A percentile compares a stretch with the other conserved stretches of the same genome.
Evolutionary conservation across 2,329 filamentous ascomycete genomes (phyloP).

Genomic region (Gnomoniopsis smithogilvyi): DNA sequence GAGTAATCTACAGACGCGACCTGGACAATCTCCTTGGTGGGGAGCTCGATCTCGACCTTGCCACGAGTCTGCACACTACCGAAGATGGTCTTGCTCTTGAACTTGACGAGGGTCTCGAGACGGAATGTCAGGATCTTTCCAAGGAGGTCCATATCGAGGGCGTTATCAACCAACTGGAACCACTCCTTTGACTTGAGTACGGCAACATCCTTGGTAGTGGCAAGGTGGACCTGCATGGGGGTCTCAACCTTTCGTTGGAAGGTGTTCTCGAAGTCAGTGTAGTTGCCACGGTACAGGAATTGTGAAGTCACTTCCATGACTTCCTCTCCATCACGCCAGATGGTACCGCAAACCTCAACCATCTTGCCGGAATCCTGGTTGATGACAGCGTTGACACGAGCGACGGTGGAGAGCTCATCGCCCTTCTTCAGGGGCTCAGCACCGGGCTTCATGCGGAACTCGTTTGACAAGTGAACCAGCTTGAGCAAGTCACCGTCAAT

Average conservation of each 20-base stretch:
- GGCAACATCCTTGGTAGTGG: conserved; percentile 85
- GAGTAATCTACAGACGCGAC: conserved; percentile 92
- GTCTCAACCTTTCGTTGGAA: conserved; percentile 98
- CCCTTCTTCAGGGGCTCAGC: conserved; percentile 94
- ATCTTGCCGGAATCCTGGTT: conserved; percentile 99
- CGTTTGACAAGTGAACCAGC: conserved; percentile 93
- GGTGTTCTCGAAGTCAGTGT: conserved; percentile 94
- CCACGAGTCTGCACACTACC: conserved; percentile 89
- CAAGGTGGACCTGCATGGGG: conserved; percentile 88
- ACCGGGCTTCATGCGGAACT: conserved; percentile 96
- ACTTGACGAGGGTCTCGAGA: conserved; percentile 83
- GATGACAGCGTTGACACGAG: conserved; percentile 95
- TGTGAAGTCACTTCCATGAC: conserved; percentile 99
- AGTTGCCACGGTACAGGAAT: conserved; percentile 91
- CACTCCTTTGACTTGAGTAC: conserved; percentile 96
- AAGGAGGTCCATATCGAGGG: conserved; percentile 76
- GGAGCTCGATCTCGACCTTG: conserved; percentile 88
- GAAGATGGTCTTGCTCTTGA: conserved; percentile 93
- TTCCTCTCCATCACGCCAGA: conserved; percentile 74
- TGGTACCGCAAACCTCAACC: conserved; percentile 99
- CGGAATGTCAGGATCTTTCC: conserved; percentile 96
- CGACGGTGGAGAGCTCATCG: conserved; percentile 86
- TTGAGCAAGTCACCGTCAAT: conserved; percentile 96
- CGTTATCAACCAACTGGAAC: conserved; percentile 76
- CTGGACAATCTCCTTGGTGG: conserved; percentile 95